phyloP scores from a whole-genome alignment of 1,284 basidiomycete species.

The Athelia sp. region DNA sequence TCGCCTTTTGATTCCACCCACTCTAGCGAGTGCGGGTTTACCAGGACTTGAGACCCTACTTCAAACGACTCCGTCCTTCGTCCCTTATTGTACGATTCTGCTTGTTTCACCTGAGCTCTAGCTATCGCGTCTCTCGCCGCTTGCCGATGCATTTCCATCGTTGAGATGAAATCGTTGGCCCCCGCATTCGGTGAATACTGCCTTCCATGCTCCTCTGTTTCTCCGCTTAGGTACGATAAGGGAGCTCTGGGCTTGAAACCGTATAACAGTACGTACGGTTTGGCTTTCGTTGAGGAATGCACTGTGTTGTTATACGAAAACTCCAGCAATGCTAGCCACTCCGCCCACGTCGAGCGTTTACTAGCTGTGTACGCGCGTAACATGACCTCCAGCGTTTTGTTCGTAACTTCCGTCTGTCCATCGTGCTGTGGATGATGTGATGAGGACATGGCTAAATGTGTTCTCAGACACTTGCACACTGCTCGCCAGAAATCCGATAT shows the following conservation, averaged over 20 bases:
- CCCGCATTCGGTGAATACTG: neutral
- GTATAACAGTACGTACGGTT: conserved; percentile 15
- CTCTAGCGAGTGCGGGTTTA: conserved; percentile 19
- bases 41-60: conserved; percentile 15
- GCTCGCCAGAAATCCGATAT: conserved; percentile 18
- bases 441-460: conserved; percentile 18
- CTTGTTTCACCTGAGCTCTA: conserved; percentile 9
- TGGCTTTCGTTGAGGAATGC: conserved; percentile 12
- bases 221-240: neutral
- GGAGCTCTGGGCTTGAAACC: conserved; percentile 12
- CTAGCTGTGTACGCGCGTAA: conserved; percentile 10
- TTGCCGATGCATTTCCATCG: conserved; percentile 6
- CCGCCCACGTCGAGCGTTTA: conserved; percentile 15
- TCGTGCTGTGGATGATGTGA: conserved; percentile 27
- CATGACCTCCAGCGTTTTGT: conserved; percentile 13
- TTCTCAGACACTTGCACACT: conserved; percentile 7
- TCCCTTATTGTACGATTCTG: conserved; percentile 8
- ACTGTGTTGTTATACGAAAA: conserved; percentile 18
- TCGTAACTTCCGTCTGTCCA: conserved; percentile 27
- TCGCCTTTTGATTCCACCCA: conserved; percentile 14
- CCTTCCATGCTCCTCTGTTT: neutral
- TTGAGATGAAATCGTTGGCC: conserved; percentile 4
- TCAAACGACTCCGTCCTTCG: conserved; percentile 7
- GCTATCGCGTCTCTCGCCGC: conserved; percentile 11
- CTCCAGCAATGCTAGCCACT: conserved; percentile 15